Evolutionary conservation across 2,329 filamentous ascomycete genomes (phyloP).

Genomic region (Uncinocarpus reesii): DNA sequence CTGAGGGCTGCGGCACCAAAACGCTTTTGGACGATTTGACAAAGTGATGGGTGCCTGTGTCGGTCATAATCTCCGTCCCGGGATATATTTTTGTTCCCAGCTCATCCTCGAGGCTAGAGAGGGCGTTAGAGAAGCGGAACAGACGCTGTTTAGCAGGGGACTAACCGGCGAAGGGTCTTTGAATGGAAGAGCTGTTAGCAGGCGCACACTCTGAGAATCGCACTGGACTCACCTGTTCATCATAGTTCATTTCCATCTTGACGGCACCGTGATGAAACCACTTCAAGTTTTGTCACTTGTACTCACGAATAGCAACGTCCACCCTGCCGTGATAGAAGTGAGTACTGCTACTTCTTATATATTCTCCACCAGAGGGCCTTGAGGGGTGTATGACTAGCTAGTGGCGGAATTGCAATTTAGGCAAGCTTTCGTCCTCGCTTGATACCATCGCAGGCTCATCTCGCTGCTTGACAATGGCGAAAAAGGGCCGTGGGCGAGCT

Average conservation of each 20-base stretch:
- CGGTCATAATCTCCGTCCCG: constrained; percentile 51
- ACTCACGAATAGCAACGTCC: no score
- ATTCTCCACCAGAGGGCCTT: no score
- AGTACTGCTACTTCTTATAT: no score
- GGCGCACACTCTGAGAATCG: neutral
- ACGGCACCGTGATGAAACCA: neutral
- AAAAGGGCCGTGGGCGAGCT: no score
- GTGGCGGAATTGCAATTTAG: no score
- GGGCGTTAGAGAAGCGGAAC: neutral
- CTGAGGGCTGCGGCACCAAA: constrained; percentile 44
- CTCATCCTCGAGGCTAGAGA: constrained; percentile 40
- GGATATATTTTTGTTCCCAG: constrained; percentile 46
- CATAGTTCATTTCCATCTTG: constrained; percentile 42
- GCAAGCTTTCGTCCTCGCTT: no score
- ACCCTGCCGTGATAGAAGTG: no score
- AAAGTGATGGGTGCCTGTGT: constrained; percentile 54
- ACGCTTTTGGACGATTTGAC: constrained; percentile 44
- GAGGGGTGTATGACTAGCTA: no score
- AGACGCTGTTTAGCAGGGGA: neutral
- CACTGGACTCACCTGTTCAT: constrained; percentile 29
- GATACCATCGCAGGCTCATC: no score
- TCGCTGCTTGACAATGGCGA: no score
- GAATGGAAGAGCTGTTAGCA: neutral
- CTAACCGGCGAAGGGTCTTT: constrained; percentile 22
- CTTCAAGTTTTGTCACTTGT: no score